Conservation (phyloP, 1,284 basidiomycete species). For the Apiotrichum veenhuisii region DNA sequence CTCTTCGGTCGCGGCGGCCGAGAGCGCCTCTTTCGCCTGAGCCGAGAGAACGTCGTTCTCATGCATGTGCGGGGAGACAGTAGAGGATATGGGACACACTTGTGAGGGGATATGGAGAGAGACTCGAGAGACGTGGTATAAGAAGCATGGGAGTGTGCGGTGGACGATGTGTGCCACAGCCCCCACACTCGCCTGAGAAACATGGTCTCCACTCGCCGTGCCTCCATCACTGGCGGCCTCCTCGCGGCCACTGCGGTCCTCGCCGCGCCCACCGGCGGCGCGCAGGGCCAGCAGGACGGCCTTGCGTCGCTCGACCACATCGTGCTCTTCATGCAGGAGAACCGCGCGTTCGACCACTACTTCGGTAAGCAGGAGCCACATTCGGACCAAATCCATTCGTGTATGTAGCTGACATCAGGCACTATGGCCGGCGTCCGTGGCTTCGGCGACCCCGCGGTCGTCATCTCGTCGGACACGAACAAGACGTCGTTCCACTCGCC, state of each 20-base stretch:
- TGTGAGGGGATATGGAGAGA: too few species aligned
- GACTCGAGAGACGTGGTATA: too few species aligned
- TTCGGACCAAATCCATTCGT: too few species aligned
- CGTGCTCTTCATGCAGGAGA: not conserved
- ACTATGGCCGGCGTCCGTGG: not conserved
- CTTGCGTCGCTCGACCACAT: not conserved
- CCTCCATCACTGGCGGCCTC: not conserved
- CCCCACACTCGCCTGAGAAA: not conserved
- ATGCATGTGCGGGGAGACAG: too few species aligned
- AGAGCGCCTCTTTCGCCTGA: too few species aligned
- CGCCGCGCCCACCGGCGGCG: not conserved
- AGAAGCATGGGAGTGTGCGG: too few species aligned
- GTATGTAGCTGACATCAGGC: too few species aligned
- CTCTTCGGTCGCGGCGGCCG: too few species aligned
- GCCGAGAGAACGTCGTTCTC: too few species aligned
- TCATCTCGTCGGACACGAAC: not conserved
- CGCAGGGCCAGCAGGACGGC: not conserved
- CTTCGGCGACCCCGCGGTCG: not conserved
- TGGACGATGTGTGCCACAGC: too few species aligned
- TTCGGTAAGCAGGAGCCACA: too few species aligned
- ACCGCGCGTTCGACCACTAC: not conserved
- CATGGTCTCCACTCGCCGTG: not conserved
- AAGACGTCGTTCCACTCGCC: not conserved
- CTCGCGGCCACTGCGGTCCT: not conserved
- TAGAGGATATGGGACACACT: too few species aligned